phyloP scores from a whole-genome alignment of 805 yeast species.

The Kluyveromyces starmeri region DNA sequence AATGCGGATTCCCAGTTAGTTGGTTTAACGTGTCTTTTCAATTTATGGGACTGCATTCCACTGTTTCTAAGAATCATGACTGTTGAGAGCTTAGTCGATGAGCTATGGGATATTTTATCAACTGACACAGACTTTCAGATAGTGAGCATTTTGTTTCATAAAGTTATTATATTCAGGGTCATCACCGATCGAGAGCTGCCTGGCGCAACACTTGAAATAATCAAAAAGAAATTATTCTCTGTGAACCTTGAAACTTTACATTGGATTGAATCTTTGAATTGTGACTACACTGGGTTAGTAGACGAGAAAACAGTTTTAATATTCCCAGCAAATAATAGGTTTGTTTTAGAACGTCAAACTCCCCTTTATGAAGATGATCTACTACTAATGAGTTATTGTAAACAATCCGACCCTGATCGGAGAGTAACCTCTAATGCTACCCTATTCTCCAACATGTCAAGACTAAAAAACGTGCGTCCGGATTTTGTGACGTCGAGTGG shows the following conservation, averaged over 20 bases:
- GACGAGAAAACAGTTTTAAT: conserved; percentile 9
- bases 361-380: conserved; percentile 10
- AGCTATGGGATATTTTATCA: conserved; percentile 14
- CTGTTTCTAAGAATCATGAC: conserved; percentile 6
- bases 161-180: conserved; percentile 8
- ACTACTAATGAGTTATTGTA: neutral
- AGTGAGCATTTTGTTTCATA: conserved; percentile 6
- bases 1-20: conserved; percentile 19
- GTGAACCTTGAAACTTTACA: neutral
- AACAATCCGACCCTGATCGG: conserved; percentile 6
- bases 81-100: conserved; percentile 8
- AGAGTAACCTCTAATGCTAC: conserved; percentile 5
- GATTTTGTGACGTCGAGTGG: conserved; percentile 14
- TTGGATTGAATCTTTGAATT: neutral
- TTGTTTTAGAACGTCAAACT: conserved; percentile 14
- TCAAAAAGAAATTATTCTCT: conserved; percentile 5
- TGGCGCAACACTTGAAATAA: conserved; percentile 3
- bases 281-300: neutral
- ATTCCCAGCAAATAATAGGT: conserved; percentile 21
- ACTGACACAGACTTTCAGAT: conserved; percentile 13
- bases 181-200: conserved; percentile 4
- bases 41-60: conserved; percentile 22
- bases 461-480: conserved; percentile 15
- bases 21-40: conserved; percentile 21
- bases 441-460: conserved; percentile 13